A percentile compares a stretch with the other conserved stretches of the same genome.
These are phyloP conservation scores for Herpetospermum pedunculosum DNA, from an alignment of 306 rosid species.

Conservation along the genomic window DNA sequence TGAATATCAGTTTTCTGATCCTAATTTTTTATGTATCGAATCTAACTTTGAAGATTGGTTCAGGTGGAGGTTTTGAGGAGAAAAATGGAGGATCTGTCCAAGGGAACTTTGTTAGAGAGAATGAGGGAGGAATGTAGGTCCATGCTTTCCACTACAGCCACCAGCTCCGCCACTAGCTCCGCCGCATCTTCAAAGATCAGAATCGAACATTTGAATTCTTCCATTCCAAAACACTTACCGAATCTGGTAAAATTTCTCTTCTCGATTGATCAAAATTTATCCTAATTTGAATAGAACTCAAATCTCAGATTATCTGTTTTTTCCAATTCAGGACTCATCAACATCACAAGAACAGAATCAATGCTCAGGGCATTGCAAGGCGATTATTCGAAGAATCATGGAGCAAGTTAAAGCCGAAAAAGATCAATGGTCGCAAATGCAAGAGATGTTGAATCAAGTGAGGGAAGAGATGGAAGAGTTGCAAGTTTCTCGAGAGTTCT, in stretches of 20 bases:
- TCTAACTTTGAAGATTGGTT: conserved; percentile 1
- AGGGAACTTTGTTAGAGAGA: conserved; percentile 59
- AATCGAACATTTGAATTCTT: conserved; percentile 34
- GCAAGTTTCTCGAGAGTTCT: conserved; percentile 76
- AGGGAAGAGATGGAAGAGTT: conserved; percentile 88
- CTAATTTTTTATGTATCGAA: background rate
- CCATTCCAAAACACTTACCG: conserved; percentile 16
- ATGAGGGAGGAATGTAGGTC: conserved; percentile 93
- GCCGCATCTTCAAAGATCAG: conserved; percentile 44
- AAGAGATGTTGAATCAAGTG: conserved; percentile 71
- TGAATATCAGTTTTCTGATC: background rate
- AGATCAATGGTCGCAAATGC: conserved; percentile 99
- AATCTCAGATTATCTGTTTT: background rate
- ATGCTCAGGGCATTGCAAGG: conserved; percentile 86
- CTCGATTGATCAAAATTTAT: background rate
- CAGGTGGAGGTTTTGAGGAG: conserved; percentile 80
- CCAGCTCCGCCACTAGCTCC: conserved; percentile 46
- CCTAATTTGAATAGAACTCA: conserved; percentile 1
- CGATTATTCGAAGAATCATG: conserved; percentile 51
- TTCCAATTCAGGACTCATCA: conserved; percentile 29
- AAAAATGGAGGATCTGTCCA: conserved; percentile 84
- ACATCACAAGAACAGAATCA: conserved; percentile 27
- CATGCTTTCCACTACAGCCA: conserved; percentile 34
- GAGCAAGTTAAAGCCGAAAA: conserved; percentile 86
- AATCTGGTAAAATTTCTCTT: conserved; percentile 28